Evolutionary conservation across 768 basidiomycete genomes (phyloP).

Genomic region (Auriculariales sp.): DNA sequence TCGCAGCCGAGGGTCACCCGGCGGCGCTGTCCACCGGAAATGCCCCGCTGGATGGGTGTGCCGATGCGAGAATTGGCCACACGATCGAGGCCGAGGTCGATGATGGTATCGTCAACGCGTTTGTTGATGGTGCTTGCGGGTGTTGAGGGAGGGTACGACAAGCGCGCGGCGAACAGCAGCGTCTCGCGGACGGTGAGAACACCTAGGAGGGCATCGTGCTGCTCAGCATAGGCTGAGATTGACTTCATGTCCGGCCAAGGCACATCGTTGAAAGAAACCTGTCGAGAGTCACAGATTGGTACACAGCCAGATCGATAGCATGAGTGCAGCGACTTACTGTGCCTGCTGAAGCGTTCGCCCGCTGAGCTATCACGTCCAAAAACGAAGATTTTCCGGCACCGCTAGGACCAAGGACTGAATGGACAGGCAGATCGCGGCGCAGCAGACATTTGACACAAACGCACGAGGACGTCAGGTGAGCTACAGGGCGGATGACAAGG

Average conservation of each 20-base stretch:
- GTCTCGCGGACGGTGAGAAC: conserved; percentile 44
- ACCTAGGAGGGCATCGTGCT: conserved; percentile 44
- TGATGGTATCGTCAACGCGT: conserved; percentile 30
- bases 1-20: conserved; percentile 44
- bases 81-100: conserved; percentile 30
- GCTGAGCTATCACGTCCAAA: conserved; percentile 15
- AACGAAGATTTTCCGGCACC: conserved; percentile 20
- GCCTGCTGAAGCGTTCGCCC: conserved; percentile 9
- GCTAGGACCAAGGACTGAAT: conserved; percentile 8
- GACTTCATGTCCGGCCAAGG: conserved; percentile 17
- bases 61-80: conserved; percentile 39
- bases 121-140: conserved; percentile 18
- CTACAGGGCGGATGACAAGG: background rate
- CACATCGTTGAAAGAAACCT: conserved; percentile 12
- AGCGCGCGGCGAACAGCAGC: conserved; percentile 32
- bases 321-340: background rate
- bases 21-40: conserved; percentile 56
- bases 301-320: conserved; percentile 5
- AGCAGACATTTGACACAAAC: background rate
- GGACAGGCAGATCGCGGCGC: no score
- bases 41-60: conserved; percentile 41
- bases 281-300: background rate
- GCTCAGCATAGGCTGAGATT: conserved; percentile 40
- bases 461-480: background rate
- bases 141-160: conserved; percentile 20